Evolutionary conservation across 2,329 filamentous ascomycete species (phyloP).

Genomic region (Coniochaeta pulveracea): DNA sequence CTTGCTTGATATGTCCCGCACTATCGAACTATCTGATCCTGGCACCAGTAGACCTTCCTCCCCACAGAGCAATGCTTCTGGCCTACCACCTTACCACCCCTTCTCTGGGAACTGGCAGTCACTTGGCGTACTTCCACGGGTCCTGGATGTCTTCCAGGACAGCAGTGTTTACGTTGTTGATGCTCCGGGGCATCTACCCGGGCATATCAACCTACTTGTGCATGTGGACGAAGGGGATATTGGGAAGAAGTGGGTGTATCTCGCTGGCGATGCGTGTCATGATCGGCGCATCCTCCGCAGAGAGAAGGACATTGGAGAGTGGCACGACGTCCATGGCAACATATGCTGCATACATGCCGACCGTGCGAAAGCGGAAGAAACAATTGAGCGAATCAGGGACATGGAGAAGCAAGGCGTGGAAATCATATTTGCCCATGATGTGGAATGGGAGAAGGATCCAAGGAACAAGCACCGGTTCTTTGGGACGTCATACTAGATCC

Average conservation of each 20-base stretch:
- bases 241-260: slow-evolving; percentile 25
- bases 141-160: slow-evolving; percentile 29
- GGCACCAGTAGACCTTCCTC: neutral
- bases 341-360: slow-evolving; percentile 36
- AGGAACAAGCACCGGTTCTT: slow-evolving; percentile 11
- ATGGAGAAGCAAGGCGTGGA: slow-evolving; percentile 23
- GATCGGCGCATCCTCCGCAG: slow-evolving; percentile 32
- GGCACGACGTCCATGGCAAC: slow-evolving; percentile 28
- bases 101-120: slow-evolving; percentile 7
- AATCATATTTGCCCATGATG: slow-evolving; percentile 36
- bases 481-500: slow-evolving; percentile 3
- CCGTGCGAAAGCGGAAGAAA: slow-evolving; percentile 26
- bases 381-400: slow-evolving; percentile 22
- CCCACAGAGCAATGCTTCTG: neutral
- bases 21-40: slow-evolving; percentile 9
- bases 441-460: slow-evolving; percentile 21
- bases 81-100: neutral
- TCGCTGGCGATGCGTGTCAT: slow-evolving; percentile 38
- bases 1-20: slow-evolving; percentile 22
- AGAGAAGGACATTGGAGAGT: slow-evolving; percentile 35
- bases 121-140: slow-evolving; percentile 7
- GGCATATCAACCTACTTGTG: slow-evolving; percentile 34
- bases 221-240: slow-evolving; percentile 9
- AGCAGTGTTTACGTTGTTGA: slow-evolving; percentile 31
- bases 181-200: slow-evolving; percentile 34